Evolutionary conservation across 164 flowering plant species (phyloP).

Genomic region (Amborella trichopoda): DNA sequence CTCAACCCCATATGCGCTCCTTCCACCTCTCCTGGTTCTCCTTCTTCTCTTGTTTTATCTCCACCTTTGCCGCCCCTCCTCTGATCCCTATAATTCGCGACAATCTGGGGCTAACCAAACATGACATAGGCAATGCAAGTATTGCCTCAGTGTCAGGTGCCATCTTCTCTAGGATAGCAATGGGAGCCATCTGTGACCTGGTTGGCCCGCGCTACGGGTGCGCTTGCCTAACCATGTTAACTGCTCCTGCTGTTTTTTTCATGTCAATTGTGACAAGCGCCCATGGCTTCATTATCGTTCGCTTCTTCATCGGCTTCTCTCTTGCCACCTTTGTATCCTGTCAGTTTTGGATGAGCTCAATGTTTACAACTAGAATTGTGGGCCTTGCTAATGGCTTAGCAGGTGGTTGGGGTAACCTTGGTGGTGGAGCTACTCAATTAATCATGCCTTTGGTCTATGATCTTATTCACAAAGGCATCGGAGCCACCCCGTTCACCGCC

Average conservation of each 20-base stretch:
- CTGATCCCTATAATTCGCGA: conserved; percentile 74
- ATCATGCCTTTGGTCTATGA: conserved; percentile 66
- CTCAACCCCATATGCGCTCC: conserved; percentile 74
- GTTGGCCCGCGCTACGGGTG: conserved; percentile 76
- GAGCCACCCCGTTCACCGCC: conserved; percentile 51
- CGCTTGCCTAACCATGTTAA: conserved; percentile 45
- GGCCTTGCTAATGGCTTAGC: conserved; percentile 70
- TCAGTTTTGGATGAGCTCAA: conserved; percentile 93
- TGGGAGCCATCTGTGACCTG: conserved; percentile 83
- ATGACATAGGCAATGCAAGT: conserved; percentile 83
- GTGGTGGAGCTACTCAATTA: conserved; percentile 87
- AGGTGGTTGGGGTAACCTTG: conserved; percentile 89
- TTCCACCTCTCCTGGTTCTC: conserved; percentile 81
- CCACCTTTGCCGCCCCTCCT: conserved; percentile 79
- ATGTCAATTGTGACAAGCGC: conserved; percentile 31
- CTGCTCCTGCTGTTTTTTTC: conserved; percentile 65
- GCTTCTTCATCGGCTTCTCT: conserved; percentile 79
- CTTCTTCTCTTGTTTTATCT: conserved; percentile 76
- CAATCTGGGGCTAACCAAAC: conserved; percentile 59
- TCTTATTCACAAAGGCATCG: conserved; percentile 23
- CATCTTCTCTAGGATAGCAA: conserved; percentile 58
- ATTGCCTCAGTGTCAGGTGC: conserved; percentile 83
- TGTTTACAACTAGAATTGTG: conserved; percentile 53
- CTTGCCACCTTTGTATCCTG: conserved; percentile 77
- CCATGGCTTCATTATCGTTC: conserved; percentile 40